Base-by-base conservation (phyloP, 345 rosid species). In the Syzygium jambos region DNA sequence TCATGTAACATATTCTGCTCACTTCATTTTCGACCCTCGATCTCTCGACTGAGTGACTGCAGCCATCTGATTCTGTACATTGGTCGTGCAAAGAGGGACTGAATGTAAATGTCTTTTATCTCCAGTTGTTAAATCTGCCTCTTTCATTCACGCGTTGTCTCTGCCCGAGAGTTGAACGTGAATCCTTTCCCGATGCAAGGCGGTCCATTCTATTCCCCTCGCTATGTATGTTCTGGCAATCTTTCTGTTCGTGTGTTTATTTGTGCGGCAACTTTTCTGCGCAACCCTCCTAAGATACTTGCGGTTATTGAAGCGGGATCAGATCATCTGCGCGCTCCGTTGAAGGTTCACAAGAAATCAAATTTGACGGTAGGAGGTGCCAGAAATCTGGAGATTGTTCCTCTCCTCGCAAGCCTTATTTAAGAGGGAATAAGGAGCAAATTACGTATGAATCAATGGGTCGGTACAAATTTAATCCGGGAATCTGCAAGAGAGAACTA, bases 1-100 rank as follows among this genome's bases (percentile, higher is more conserved):
- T 87, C 85, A 34, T 92, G 92, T 92, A 89, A 87, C 89, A 92
- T 90, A 88, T 43, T 34, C 88, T 87, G 90, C 41, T 78, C 57
- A 77, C 16, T 86, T n/a, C 51, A 14, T 85, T 78, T 83, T 52
- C 52, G 11, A 17, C 87, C 34, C 80, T 55, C 16, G 12, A 9
- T 17, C 25, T 22, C 16, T 85, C 51, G 21, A 34, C 53, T 8
- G 2, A 38, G 49, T 21, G 49, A 38, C 78, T 41, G 78, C 46
- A 10, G 46, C 46, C 82, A 73, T 73, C 82, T 61, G 78, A 15
- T 30, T n/a, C 83, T 86, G 83, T 65, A 86, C 87, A 86, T n/a
- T 19, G 52, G 54, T 87, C 84, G 56, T 38, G 49, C 15, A 10
- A 86, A 27, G 34, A n/a, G 56, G 49, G 78, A 65, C 38, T n/a